Conservation (phyloP, 108 stramenopile species). For the Epithemia pelagica region DNA sequence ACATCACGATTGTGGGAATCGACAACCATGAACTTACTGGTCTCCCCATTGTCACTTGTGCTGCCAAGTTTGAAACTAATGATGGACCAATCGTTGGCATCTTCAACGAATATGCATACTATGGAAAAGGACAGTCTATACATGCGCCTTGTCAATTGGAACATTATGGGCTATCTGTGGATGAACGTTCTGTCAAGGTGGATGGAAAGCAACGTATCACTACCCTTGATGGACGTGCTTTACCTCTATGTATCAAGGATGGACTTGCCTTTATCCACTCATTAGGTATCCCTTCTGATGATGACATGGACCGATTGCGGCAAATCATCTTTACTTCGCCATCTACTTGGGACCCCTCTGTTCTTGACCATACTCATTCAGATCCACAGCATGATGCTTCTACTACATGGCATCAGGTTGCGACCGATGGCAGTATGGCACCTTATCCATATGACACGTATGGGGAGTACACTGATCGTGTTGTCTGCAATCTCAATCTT, state of each 20-base stretch:
- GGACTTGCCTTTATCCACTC: conserved; percentile 7
- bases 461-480: background rate
- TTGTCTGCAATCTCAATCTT: background rate
- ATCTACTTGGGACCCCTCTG: conserved; percentile 10
- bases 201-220: conserved; percentile 18
- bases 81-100: conserved; percentile 20
- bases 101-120: conserved; percentile 26
- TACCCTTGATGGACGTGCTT: conserved; percentile 13
- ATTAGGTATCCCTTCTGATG: conserved; percentile 9
- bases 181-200: conserved; percentile 11
- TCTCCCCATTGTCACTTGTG: conserved; percentile 20
- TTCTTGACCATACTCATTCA: conserved; percentile 3
- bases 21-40: conserved; percentile 18
- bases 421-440: conserved; percentile 2
- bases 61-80: conserved; percentile 8
- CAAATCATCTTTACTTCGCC: conserved; percentile 5
- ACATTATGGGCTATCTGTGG: conserved; percentile 3
- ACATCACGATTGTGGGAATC: conserved; percentile 22
- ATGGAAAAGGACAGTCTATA: conserved; percentile 17
- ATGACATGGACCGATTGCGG: background rate
- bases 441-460: background rate
- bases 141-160: conserved; percentile 23
- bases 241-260: conserved; percentile 2
- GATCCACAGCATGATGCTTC: background rate
- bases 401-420: background rate